Percentiles rank a stretch among this genome's conserved stretches.
phyloP scores from a whole-genome alignment of 2,329 filamentous ascomycete genomes.

The Aspergillus luchuensis region DNA sequence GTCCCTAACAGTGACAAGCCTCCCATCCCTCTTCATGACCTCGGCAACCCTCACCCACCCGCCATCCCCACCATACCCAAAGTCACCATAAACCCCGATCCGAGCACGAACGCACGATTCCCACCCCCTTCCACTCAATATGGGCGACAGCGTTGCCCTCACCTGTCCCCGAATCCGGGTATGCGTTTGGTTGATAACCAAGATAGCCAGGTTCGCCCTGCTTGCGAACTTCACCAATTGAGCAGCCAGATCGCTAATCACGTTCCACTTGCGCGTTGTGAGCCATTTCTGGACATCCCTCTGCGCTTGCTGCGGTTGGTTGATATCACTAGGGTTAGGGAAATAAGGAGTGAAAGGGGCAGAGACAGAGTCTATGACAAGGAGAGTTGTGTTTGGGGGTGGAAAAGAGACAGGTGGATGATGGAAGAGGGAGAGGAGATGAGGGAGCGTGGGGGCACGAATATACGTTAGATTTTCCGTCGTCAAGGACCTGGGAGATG shows the following conservation, averaged over 20 bases:
- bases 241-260: slow-evolving; percentile 67
- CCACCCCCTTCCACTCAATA: slow-evolving; percentile 76
- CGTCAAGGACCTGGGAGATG: slow-evolving; percentile 32
- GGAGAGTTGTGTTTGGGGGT: slow-evolving; percentile 62
- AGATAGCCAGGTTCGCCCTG: slow-evolving; percentile 69
- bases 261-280: slow-evolving; percentile 51
- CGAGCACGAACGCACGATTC: slow-evolving; percentile 74
- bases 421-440: slow-evolving; percentile 71
- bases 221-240: slow-evolving; percentile 71
- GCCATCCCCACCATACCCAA: slow-evolving; percentile 50
- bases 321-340: slow-evolving; percentile 56
- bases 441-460: slow-evolving; percentile 59
- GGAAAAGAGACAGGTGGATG: slow-evolving; percentile 67
- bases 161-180: slow-evolving; percentile 73
- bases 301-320: slow-evolving; percentile 34
- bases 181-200: slow-evolving; percentile 76
- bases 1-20: background rate
- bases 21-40: slow-evolving; percentile 58
- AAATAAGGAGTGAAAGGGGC: slow-evolving; percentile 76
- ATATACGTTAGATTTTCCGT: slow-evolving; percentile 66
- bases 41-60: slow-evolving; percentile 62
- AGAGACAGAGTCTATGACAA: slow-evolving; percentile 79
- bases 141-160: slow-evolving; percentile 69
- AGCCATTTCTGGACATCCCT: slow-evolving; percentile 45
- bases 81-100: slow-evolving; percentile 78